These are phyloP conservation scores for Colletotrichum agaves DNA, from an alignment of 2,329 filamentous ascomycete species.

Conservation along the genomic window DNA sequence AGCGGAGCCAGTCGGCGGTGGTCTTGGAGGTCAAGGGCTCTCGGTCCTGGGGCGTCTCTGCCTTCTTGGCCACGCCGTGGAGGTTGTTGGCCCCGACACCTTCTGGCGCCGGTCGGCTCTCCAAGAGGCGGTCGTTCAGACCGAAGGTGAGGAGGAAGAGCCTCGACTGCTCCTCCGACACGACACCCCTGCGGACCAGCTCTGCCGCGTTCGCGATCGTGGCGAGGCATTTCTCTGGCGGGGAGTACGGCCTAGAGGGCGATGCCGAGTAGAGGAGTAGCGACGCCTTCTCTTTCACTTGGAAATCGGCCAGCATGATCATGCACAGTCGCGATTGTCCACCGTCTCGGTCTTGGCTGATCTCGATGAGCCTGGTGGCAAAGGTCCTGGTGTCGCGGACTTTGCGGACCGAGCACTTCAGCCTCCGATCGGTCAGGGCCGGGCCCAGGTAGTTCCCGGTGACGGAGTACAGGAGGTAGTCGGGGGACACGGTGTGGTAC, in stretches of 20 bases:
- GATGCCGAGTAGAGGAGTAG: constrained; percentile 52
- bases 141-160: constrained; percentile 45
- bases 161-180: constrained; percentile 41
- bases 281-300: constrained; percentile 49
- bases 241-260: constrained; percentile 46
- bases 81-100: constrained; percentile 57
- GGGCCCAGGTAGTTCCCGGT: constrained; percentile 60
- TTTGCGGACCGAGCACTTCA: constrained; percentile 49
- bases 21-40: constrained; percentile 46
- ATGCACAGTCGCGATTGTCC: constrained; percentile 52
- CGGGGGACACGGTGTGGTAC: constrained; percentile 47
- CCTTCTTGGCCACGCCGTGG: constrained; percentile 51
- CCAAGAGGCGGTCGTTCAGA: constrained; percentile 45
- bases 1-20: constrained; percentile 55
- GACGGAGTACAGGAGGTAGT: constrained; percentile 57
- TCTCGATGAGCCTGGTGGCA: constrained; percentile 56
- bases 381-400: constrained; percentile 59
- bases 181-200: constrained; percentile 41
- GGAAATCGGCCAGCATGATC: constrained; percentile 59
- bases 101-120: constrained; percentile 50
- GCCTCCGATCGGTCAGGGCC: constrained; percentile 50
- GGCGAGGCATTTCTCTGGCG: constrained; percentile 42
- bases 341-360: constrained; percentile 53
- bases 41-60: constrained; percentile 47
- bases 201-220: constrained; percentile 33